phyloP scores from a whole-genome alignment of 495 filamentous ascomycete species.

The Penicillium nucicola region DNA sequence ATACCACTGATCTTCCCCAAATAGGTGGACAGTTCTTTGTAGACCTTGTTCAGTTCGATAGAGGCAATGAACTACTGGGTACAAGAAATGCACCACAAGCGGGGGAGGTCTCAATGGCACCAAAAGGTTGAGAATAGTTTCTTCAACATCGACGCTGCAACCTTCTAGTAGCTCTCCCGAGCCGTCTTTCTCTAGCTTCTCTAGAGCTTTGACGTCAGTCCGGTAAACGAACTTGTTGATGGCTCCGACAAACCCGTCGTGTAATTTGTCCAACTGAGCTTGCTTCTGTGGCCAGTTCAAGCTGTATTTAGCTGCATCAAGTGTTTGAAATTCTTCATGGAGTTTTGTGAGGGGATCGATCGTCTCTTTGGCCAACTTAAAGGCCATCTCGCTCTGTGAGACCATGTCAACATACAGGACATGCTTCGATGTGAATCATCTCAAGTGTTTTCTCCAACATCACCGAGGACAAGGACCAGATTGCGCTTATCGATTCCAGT shows the following conservation, averaged over 20 bases:
- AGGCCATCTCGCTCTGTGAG: slow-evolving; percentile 92
- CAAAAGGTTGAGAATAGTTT: slow-evolving; percentile 76
- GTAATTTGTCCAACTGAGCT: slow-evolving; percentile 89
- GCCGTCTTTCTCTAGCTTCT: slow-evolving; percentile 95
- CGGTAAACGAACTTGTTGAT: slow-evolving; percentile 96
- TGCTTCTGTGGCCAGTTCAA: slow-evolving; percentile 98
- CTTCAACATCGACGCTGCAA: slow-evolving; percentile 90
- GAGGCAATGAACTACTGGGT: slow-evolving; percentile 76
- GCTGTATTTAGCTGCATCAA: slow-evolving; percentile 80
- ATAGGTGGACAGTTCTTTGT: neutral
- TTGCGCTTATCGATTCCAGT: slow-evolving; percentile 81
- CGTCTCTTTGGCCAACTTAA: slow-evolving; percentile 92
- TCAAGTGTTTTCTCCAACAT: slow-evolving; percentile 92
- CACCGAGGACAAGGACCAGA: slow-evolving; percentile 91
- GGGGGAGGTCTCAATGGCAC: slow-evolving; percentile 88
- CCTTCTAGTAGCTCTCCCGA: slow-evolving; percentile 88
- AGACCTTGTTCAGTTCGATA: slow-evolving; percentile 67
- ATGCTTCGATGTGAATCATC: slow-evolving; percentile 85
- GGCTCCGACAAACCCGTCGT: slow-evolving; percentile 93
- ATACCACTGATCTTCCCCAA: too few relatives aligned
- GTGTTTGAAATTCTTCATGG: slow-evolving; percentile 93
- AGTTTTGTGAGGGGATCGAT: slow-evolving; percentile 93
- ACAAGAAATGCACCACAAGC: slow-evolving; percentile 87
- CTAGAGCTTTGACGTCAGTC: slow-evolving; percentile 81
- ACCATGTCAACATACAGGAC: slow-evolving; percentile 99